A percentile compares a stretch with the other conserved stretches of the same genome.
Conservation (phyloP, 2,329 filamentous ascomycete genomes). For the Didymosphaeria variabile region DNA sequence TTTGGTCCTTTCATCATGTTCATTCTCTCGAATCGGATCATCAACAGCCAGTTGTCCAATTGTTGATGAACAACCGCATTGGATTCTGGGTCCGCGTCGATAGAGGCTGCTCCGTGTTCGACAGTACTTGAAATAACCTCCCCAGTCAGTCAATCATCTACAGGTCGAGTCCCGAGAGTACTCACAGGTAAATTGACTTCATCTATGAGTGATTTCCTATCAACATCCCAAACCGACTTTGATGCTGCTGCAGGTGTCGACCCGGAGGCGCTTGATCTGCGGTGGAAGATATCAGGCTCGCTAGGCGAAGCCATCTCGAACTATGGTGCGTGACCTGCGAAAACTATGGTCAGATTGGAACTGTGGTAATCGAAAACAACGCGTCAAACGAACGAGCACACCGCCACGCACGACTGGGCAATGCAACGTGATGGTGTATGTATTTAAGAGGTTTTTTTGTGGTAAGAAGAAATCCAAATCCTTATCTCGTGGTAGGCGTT, state of each 20-base stretch:
- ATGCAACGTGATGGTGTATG: background rate
- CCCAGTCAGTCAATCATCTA: background rate
- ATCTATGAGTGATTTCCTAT: too few species aligned
- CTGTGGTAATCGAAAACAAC: background rate
- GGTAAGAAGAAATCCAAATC: background rate
- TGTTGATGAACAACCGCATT: background rate
- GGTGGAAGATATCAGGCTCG: background rate
- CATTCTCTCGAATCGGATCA: constrained; percentile 22
- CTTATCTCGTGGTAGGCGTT: background rate
- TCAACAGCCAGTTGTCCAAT: constrained; percentile 15
- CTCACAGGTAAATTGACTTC: background rate
- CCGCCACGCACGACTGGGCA: background rate
- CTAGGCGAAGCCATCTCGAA: background rate
- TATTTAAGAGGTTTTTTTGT: background rate
- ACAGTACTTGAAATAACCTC: background rate
- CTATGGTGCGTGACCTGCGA: background rate
- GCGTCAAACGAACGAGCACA: background rate
- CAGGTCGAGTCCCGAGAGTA: background rate
- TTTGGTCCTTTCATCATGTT: constrained; percentile 17
- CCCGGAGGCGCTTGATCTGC: background rate
- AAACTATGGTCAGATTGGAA: background rate
- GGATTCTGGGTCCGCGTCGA: background rate
- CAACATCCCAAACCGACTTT: background rate
- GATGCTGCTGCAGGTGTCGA: background rate
- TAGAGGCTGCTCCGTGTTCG: background rate